phyloP scores from a whole-genome alignment of 2,329 filamentous ascomycete genomes.

The Neofusicoccum laricinum region DNA sequence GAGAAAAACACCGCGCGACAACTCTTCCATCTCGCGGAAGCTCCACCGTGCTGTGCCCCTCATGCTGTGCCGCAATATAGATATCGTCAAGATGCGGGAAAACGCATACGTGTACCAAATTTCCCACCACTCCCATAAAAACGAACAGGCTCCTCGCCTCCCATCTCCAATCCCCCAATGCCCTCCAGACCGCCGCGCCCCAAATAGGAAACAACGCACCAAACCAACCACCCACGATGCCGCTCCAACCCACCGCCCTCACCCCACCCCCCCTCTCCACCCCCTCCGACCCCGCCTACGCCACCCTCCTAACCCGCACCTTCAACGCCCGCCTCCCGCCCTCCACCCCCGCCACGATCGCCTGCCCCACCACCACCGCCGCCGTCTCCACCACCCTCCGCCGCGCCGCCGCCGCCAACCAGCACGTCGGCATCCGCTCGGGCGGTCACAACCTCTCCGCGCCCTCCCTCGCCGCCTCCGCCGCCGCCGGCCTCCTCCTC shows the following conservation, averaged over 20 bases:
- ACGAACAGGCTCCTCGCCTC: no score
- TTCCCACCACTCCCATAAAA: no score
- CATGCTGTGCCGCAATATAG: no score
- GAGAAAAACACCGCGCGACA: no score
- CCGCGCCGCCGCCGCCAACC: not conserved
- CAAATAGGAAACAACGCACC: no score
- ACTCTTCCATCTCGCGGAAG: no score
- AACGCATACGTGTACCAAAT: no score
- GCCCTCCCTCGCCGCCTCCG: constrained; percentile 15
- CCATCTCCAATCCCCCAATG: no score
- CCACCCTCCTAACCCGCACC: not conserved
- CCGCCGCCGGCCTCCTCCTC: constrained; percentile 21
- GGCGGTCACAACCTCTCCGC: constrained; percentile 21
- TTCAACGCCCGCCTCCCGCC: not conserved
- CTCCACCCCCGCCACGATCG: not conserved
- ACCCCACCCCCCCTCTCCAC: not conserved
- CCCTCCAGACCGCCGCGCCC: no score
- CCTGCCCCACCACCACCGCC: not conserved
- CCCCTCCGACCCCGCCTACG: not conserved
- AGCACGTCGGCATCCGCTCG: constrained; percentile 18
- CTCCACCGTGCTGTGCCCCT: no score
- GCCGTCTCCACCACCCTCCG: not conserved
- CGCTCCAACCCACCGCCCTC: not conserved
- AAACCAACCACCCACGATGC: no score
- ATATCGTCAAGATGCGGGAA: no score